Base-by-base conservation (phyloP, 805 yeast genomes). In the Kuraishia piskuri region DNA sequence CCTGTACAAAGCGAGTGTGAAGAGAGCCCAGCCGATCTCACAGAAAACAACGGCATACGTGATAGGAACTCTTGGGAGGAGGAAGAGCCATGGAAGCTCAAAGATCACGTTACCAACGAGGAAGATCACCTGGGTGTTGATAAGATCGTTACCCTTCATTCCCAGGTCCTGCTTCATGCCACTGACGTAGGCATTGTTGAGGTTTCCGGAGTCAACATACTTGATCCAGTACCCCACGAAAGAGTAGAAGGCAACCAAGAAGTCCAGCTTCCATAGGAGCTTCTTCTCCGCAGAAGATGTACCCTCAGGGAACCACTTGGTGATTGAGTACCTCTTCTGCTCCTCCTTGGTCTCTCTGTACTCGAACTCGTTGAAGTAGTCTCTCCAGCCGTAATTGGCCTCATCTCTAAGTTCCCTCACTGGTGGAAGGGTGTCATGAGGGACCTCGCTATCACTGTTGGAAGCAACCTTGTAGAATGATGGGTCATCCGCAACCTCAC, bases 11-110 rank as follows among this genome's bases (percentile, higher is more conserved):
- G 77, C 75, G 47, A 84, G 70, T 1, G 90, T 85, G 54, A 85
- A 75, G 52, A 84, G 68, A 1, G 88, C 78, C 91, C 90, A 87
- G 37, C 79, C 71, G 44, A 85, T 59, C 62, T 87, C 94, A 66
- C 79, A 72, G 2, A 69, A 55, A 1, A 86, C 84, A 45, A 80
- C 63, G 10, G 76, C 68, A 66, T 72, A 70, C 67, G 78, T 80
- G 54, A 84, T 70, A 5, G 86, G 85, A 37, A 73, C 68, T 44
- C 82, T 74, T 46, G 81, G 80, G 52, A 86, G 68, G 20, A 81
- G 61, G 59, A 78, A 82, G 65, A 82, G 69, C 69, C 81, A 81
- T 1, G 89, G 88, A 31, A 84, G 62, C 64, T 83, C 86, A 64
- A 83, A 80, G 12, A 85, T 65, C 47, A 79, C 76, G 54, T 77